Evolutionary conservation across 371 early-diverging fungal species (phyloP).

Genomic region (Mucor saturninus): DNA sequence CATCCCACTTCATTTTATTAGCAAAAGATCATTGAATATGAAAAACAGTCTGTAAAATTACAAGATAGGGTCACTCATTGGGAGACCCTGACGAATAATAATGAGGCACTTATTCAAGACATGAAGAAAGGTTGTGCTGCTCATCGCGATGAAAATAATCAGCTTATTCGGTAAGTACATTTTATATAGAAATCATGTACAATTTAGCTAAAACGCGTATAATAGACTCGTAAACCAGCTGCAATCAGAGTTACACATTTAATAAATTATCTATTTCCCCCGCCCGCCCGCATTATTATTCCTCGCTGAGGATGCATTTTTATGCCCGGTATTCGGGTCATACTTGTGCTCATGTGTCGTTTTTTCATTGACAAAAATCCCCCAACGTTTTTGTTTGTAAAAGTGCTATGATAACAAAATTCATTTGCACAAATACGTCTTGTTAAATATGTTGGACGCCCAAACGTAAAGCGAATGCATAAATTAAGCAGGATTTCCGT

Average conservation of each 20-base stretch:
- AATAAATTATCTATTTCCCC: not conserved
- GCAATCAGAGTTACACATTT: constrained; percentile 40
- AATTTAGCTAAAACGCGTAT: not conserved
- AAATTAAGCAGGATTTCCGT: too few species aligned
- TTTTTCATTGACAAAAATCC: too few species aligned
- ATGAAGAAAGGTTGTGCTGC: constrained; percentile 31
- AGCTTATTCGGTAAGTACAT: constrained; percentile 34
- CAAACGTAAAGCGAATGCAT: too few species aligned
- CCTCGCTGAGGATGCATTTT: too few species aligned
- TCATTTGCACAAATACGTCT: too few species aligned
- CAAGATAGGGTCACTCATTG: constrained; percentile 26
- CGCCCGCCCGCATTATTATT: too few species aligned
- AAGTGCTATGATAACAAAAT: too few species aligned
- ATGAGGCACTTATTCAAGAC: constrained; percentile 25
- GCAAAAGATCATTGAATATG: constrained; percentile 34
- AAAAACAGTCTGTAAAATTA: constrained; percentile 16
- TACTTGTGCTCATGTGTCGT: too few species aligned
- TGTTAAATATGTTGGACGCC: too few species aligned
- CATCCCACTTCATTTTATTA: constrained; percentile 17
- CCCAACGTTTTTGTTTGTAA: too few species aligned
- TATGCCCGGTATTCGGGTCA: too few species aligned
- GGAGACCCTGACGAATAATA: constrained; percentile 28
- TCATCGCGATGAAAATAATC: constrained; percentile 40
- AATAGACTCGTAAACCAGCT: constrained; percentile 41
- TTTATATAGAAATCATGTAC: not conserved